Evolutionary conservation across 2,329 filamentous ascomycete species (phyloP), one percentile per base, ranked within the genome.

Genomic region (Colletotrichum sublineola): DNA sequence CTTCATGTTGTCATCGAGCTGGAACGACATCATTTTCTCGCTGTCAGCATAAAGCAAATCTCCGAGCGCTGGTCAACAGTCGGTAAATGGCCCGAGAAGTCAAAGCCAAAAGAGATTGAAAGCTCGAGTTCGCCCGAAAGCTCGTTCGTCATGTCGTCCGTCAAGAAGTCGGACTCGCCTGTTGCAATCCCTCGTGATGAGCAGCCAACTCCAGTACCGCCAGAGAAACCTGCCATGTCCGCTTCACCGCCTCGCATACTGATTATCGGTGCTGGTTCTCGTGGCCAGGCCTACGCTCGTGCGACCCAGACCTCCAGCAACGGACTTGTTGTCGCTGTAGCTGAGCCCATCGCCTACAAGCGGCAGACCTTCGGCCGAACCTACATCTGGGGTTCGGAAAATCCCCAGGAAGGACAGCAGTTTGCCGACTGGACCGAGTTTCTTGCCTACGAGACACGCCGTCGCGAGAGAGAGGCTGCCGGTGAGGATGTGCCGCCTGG

Each of bases 181-280:
- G 63, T 73, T 29, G 42, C 71, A 11, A 56, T 71, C 9, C 29
- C 56, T 50, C 60, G 38, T 38, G 67, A 73, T 56, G 77, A 76
- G 46, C 67, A 74, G 56, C 75, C 76, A 71, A 78, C 74, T 62
- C 74, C 81, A 71, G 73, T 77, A 68, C 78, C 82, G 6, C 83
- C 80, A 5, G 77, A 82, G 12, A 84, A 81, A 57, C 85, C 85
- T 11, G 78, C 82, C 55, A 81, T 84, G 79, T 88, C 88, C 3
- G 79, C 81, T 7, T 82, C 79, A 42, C 87, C 89, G 33, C 89
- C 91, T 3, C 90, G 92, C 63, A 90, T 97, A 77, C 86, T 97
- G 67, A 88, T 97, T 77, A 91, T 97, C 76, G 95, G 95, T 29
- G 94, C 94, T 9, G 94, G 95, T 44, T 94, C 92, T 60, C 91